phyloP scores from a whole-genome alignment of 208 protist genomes.

The Lotmaria passim region DNA sequence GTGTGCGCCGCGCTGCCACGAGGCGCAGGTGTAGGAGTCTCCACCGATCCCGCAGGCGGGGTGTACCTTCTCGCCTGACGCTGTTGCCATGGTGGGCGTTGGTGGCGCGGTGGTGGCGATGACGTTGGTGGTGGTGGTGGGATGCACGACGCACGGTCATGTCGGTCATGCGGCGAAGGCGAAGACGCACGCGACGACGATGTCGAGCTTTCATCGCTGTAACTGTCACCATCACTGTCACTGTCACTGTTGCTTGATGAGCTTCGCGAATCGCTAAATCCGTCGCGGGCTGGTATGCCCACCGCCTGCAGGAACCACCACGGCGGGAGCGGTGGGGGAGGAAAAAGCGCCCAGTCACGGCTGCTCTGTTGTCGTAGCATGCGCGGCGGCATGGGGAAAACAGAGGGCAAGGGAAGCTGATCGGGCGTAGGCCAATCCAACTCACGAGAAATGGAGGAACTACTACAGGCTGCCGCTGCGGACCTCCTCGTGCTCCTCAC shows the following conservation, averaged over 20 bases:
- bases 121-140: background rate
- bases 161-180: background rate
- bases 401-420: slow-evolving; percentile 69
- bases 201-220: background rate
- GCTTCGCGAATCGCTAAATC: background rate
- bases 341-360: background rate
- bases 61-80: background rate
- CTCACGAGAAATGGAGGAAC: background rate
- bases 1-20: background rate
- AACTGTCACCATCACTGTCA: slow-evolving; percentile 1
- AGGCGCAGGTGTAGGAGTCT: slow-evolving; percentile 9
- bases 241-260: slow-evolving; percentile 8
- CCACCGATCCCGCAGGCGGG: slow-evolving; percentile 1
- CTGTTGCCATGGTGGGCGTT: slow-evolving; percentile 1
- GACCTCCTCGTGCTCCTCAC: background rate
- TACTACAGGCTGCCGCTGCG: no score
- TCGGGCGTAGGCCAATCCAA: slow-evolving; percentile 53
- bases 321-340: slow-evolving; percentile 27
- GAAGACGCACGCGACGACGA: slow-evolving; percentile 8
- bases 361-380: background rate
- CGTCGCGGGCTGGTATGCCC: background rate
- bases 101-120: background rate
- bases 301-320: slow-evolving; percentile 25
- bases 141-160: background rate
- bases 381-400: slow-evolving; percentile 63